phyloP scores from a whole-genome alignment of 257 asterid species.

The Craterostigma plantagineum region DNA sequence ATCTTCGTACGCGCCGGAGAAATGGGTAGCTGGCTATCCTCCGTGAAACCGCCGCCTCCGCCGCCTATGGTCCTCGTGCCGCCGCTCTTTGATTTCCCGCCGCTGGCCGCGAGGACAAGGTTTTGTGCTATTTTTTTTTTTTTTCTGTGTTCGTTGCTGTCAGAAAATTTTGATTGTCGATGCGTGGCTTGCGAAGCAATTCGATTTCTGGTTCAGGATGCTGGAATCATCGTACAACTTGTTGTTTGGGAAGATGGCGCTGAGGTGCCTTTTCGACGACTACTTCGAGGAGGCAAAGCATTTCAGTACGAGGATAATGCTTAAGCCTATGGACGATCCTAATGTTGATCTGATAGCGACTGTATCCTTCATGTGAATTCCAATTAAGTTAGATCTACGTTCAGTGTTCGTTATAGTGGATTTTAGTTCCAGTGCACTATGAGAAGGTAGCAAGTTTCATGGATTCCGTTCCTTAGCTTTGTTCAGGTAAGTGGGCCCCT shows the following conservation, averaged over 20 bases:
- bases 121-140: not conserved
- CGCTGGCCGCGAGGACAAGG: conserved; percentile 69
- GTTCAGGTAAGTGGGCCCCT: conserved; percentile 49
- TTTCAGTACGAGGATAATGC: conserved; percentile 46
- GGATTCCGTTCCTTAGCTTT: conserved; percentile 38
- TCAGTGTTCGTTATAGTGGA: not conserved
- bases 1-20: not conserved
- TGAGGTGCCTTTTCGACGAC: conserved; percentile 52
- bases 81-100: conserved; percentile 73
- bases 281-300: conserved; percentile 46
- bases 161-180: too few relatives aligned
- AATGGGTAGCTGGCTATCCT: conserved; percentile 40
- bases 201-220: conserved; percentile 31
- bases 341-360: conserved; percentile 64
- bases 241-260: conserved; percentile 49
- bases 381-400: not conserved
- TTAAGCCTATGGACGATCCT: conserved; percentile 64
- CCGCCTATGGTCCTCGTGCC: conserved; percentile 76
- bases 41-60: conserved; percentile 41
- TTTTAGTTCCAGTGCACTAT: not conserved
- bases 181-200: too few relatives aligned
- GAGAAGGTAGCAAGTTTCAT: not conserved
- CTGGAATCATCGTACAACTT: conserved; percentile 56
- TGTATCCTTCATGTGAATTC: conserved; percentile 27
- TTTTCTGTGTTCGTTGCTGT: not conserved